These are phyloP conservation scores for Dichotomocladium elegans DNA, from an alignment of 371 early-diverging fungal species.

Conservation along the genomic window DNA sequence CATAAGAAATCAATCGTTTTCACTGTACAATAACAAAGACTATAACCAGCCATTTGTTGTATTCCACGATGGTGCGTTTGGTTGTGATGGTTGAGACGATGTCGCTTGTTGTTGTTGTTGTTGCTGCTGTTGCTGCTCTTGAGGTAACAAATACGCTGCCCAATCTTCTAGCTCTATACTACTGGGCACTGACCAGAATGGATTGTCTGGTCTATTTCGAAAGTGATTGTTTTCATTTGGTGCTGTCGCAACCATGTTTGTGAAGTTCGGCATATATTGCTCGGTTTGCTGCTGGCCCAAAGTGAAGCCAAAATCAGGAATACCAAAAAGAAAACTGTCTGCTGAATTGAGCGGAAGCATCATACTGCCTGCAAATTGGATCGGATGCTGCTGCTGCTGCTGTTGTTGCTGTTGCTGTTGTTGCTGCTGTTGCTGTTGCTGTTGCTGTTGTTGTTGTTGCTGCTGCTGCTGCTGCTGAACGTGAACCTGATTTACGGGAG, in stretches of 20 bases:
- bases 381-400: slow-evolving; percentile 1
- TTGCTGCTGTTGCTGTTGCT: slow-evolving; percentile 8
- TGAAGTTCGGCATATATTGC: slow-evolving; percentile 1
- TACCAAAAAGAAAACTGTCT: slow-evolving; percentile 10
- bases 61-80: neutral
- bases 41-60: slow-evolving; percentile 10
- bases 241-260: neutral
- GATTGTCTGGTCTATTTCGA: slow-evolving; percentile 41
- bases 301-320: slow-evolving; percentile 10
- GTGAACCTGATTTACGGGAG: slow-evolving; percentile 10
- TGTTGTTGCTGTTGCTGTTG: slow-evolving; percentile 6
- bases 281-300: slow-evolving; percentile 1
- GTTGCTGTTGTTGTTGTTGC: neutral
- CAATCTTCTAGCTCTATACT: slow-evolving; percentile 44
- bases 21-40: neutral
- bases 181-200: slow-evolving; percentile 48
- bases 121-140: slow-evolving; percentile 13
- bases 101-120: slow-evolving; percentile 1
- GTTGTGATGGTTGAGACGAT: neutral
- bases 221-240: slow-evolving; percentile 19
- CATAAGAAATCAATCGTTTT: neutral
- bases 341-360: slow-evolving; percentile 5
- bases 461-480: slow-evolving; percentile 3
- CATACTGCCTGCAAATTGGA: slow-evolving; percentile 7
- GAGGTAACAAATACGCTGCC: slow-evolving; percentile 32